These are phyloP conservation scores for Ustilago crameri DNA, from an alignment of 1,284 basidiomycete species.

Conservation along the genomic window DNA sequence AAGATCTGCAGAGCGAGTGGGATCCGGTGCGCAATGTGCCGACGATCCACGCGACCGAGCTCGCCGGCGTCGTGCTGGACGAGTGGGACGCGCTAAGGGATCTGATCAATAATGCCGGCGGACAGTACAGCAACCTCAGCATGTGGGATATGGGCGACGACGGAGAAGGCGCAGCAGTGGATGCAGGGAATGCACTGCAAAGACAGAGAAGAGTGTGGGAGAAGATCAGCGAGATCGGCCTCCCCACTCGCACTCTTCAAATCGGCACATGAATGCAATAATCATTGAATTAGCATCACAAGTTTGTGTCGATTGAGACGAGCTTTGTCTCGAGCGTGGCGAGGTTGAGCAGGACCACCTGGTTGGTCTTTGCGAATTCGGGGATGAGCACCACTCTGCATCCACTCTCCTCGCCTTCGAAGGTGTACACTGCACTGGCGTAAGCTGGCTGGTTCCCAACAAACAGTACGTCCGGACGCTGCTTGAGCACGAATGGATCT, in stretches of 20 bases:
- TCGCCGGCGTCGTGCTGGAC: slow-evolving; percentile 36
- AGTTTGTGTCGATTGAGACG: slow-evolving; percentile 46
- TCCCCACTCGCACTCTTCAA: too few relatives aligned
- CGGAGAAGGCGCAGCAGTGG: slow-evolving; percentile 15
- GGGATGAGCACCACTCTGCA: slow-evolving; percentile 85
- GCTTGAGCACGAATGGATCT: slow-evolving; percentile 88
- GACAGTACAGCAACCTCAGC: slow-evolving; percentile 35
- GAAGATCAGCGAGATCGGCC: slow-evolving; percentile 17
- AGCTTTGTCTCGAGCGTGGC: slow-evolving; percentile 72
- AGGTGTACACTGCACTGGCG: slow-evolving; percentile 71
- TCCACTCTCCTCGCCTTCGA: slow-evolving; percentile 53
- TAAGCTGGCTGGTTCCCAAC: slow-evolving; percentile 84
- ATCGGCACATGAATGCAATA: too few relatives aligned
- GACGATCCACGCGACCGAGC: slow-evolving; percentile 37
- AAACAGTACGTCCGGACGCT: slow-evolving; percentile 88
- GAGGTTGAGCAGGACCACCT: slow-evolving; percentile 76
- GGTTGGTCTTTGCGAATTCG: slow-evolving; percentile 77
- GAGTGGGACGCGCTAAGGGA: slow-evolving; percentile 64
- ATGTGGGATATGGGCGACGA: slow-evolving; percentile 35
- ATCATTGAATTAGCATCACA: slow-evolving; percentile 5
- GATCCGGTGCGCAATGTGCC: slow-evolving; percentile 36
- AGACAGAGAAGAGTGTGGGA: slow-evolving; percentile 38
- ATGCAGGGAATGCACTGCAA: slow-evolving; percentile 36
- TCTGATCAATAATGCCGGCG: slow-evolving; percentile 50
- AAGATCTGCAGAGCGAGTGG: slow-evolving; percentile 38